These are phyloP conservation scores for Colletotrichum endophyticum DNA, from an alignment of 2,329 filamentous ascomycete genomes.

Conservation along the genomic window DNA sequence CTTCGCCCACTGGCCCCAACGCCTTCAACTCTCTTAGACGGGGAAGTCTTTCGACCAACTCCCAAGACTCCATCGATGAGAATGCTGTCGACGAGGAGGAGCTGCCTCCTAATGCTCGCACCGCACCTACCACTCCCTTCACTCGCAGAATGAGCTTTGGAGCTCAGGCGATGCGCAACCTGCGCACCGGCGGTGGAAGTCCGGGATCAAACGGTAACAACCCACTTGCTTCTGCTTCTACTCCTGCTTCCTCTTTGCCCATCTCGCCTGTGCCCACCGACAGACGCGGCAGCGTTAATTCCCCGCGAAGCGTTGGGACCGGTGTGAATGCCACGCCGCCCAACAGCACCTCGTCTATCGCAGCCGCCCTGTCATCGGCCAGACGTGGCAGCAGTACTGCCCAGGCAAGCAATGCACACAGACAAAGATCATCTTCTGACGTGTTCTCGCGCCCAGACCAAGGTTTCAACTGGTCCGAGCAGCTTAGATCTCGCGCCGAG, in stretches of 20 bases:
- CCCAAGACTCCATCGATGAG: constrained; percentile 69
- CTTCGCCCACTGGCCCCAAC: constrained; percentile 63
- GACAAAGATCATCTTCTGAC: constrained; percentile 69
- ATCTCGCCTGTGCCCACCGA: constrained; percentile 34
- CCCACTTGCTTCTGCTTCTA: constrained; percentile 41
- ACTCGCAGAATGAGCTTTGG: constrained; percentile 90
- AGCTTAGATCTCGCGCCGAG: constrained; percentile 89
- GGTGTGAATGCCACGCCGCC: constrained; percentile 29
- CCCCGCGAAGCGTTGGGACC: not conserved
- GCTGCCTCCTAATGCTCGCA: constrained; percentile 52
- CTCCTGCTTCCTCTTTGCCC: constrained; percentile 38
- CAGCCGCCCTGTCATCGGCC: constrained; percentile 36
- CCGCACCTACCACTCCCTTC: constrained; percentile 75
- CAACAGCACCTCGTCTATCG: constrained; percentile 34
- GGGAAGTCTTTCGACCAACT: constrained; percentile 72
- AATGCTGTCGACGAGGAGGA: constrained; percentile 75
- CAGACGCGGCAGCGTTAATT: constrained; percentile 23
- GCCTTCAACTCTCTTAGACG: constrained; percentile 60
- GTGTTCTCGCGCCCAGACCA: constrained; percentile 71
- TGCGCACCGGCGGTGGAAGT: constrained; percentile 64
- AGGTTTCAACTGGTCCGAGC: constrained; percentile 97
- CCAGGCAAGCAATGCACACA: constrained; percentile 66
- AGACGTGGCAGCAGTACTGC: constrained; percentile 43
- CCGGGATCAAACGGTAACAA: constrained; percentile 68
- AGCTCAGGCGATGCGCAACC: constrained; percentile 75